Evolutionary conservation across 2,329 filamentous ascomycete genomes (phyloP).

Genomic region (Aspergillus transmontanensis): DNA sequence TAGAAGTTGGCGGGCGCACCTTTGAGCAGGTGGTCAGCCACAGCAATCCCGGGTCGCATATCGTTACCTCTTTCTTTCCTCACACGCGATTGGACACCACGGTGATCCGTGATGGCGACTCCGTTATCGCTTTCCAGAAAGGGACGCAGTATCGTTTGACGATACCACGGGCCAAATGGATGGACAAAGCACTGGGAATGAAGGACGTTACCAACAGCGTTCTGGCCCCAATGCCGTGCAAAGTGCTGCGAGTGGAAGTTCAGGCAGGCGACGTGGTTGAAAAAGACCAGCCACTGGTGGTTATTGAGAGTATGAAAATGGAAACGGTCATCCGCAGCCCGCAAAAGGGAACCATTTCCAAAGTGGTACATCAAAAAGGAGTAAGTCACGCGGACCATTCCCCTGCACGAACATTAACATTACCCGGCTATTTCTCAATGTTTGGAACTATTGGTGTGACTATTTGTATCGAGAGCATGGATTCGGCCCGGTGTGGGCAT

Average conservation of each 20-base stretch:
- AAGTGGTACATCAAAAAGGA: constrained; percentile 72
- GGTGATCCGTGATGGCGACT: constrained; percentile 59
- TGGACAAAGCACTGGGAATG: constrained; percentile 80
- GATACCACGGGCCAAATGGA: constrained; percentile 70
- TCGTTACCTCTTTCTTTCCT: constrained; percentile 76
- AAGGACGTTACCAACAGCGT: constrained; percentile 82
- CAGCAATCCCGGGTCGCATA: constrained; percentile 48
- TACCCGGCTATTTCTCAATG: constrained; percentile 8
- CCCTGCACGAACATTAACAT: constrained; percentile 8
- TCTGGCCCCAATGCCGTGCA: constrained; percentile 94
- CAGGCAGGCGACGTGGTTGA: constrained; percentile 77
- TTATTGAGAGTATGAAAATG: constrained; percentile 93
- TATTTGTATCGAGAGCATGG: constrained; percentile 2
- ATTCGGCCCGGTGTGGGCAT: not conserved
- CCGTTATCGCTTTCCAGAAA: constrained; percentile 74
- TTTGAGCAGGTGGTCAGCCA: constrained; percentile 52
- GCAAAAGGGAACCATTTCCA: constrained; percentile 70
- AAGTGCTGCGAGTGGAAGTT: constrained; percentile 88
- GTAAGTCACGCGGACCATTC: constrained; percentile 52
- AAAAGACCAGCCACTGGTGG: constrained; percentile 84
- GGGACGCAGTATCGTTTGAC: constrained; percentile 61
- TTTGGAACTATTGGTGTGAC: not conserved
- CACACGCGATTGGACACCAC: constrained; percentile 78
- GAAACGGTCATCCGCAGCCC: constrained; percentile 80
- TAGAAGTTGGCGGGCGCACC: constrained; percentile 46